These are phyloP conservation scores for Emergomyces orientalis DNA, from an alignment of 2,329 filamentous ascomycete species.

Conservation along the genomic window DNA sequence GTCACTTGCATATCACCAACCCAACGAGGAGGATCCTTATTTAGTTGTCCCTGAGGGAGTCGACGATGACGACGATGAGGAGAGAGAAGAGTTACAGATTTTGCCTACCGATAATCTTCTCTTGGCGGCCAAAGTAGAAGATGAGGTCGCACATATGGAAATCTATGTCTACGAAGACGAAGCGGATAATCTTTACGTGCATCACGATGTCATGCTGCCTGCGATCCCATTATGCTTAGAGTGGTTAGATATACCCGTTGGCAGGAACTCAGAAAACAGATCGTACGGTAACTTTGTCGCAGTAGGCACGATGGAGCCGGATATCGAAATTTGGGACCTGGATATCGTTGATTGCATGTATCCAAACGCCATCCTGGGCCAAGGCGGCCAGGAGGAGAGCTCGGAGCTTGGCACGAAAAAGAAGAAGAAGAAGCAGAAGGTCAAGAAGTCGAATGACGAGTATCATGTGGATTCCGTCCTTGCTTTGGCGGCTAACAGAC, in stretches of 20 bases:
- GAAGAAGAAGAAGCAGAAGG: slow-evolving; percentile 77
- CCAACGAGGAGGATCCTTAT: slow-evolving; percentile 92
- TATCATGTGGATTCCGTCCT: slow-evolving; percentile 94
- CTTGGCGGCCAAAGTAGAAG: slow-evolving; percentile 86
- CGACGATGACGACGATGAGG: slow-evolving; percentile 61
- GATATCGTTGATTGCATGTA: slow-evolving; percentile 98
- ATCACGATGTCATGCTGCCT: slow-evolving; percentile 98
- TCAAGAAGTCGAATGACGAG: slow-evolving; percentile 75
- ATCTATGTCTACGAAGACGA: slow-evolving; percentile 96
- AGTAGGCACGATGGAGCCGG: slow-evolving; percentile 92
- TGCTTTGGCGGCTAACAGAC: slow-evolving; percentile 80
- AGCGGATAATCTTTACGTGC: slow-evolving; percentile 93
- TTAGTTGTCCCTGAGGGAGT: slow-evolving; percentile 70
- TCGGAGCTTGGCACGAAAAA: slow-evolving; percentile 47
- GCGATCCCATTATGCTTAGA: slow-evolving; percentile 92
- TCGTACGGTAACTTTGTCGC: slow-evolving; percentile 82
- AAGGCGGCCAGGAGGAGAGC: slow-evolving; percentile 47
- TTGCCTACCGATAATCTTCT: slow-evolving; percentile 87
- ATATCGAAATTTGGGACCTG: slow-evolving; percentile 97
- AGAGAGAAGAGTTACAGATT: slow-evolving; percentile 88
- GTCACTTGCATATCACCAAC: slow-evolving; percentile 85
- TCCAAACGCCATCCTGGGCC: slow-evolving; percentile 87
- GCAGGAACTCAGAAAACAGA: slow-evolving; percentile 56
- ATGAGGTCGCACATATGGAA: slow-evolving; percentile 92
- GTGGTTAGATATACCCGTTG: slow-evolving; percentile 89